These are phyloP conservation scores for Mortierella alpina DNA, from an alignment of 192 early-diverging fungal genomes.

Conservation along the genomic window DNA sequence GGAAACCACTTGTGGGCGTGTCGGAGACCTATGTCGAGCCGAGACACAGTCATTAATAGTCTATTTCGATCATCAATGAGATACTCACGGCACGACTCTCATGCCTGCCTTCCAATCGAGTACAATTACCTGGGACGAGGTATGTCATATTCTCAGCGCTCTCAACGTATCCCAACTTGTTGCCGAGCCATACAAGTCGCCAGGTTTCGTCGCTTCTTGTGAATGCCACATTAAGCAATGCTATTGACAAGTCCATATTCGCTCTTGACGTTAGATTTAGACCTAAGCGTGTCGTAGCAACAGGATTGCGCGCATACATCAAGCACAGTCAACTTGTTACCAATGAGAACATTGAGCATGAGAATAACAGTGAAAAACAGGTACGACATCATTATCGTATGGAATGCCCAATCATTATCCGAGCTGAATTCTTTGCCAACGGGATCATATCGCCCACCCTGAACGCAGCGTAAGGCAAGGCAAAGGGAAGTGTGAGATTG, in stretches of 20 bases:
- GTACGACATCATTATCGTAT: constrained; percentile 23
- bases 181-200: constrained; percentile 24
- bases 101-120: too few relatives aligned
- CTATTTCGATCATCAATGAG: too few relatives aligned
- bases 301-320: too few relatives aligned
- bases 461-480: neutral
- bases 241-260: too few relatives aligned
- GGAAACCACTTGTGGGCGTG: too few relatives aligned
- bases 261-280: too few relatives aligned
- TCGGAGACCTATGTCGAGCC: too few relatives aligned
- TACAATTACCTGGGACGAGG: constrained; percentile 38
- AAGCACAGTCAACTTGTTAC: too few relatives aligned
- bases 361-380: constrained; percentile 34
- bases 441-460: constrained; percentile 36
- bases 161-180: constrained; percentile 18
- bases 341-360: constrained; percentile 36
- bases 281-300: too few relatives aligned
- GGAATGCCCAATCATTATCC: constrained; percentile 21
- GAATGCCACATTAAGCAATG: constrained; percentile 37
- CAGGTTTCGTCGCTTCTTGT: constrained; percentile 21
- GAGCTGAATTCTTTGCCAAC: neutral
- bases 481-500: neutral
- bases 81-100: too few relatives aligned
- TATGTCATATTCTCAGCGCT: constrained; percentile 23
- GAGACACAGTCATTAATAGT: too few relatives aligned